Evolutionary conservation across 2,329 filamentous ascomycete species (phyloP), one percentile per base, ranked within the genome.

Genomic region (Chaetomium strumarium): DNA sequence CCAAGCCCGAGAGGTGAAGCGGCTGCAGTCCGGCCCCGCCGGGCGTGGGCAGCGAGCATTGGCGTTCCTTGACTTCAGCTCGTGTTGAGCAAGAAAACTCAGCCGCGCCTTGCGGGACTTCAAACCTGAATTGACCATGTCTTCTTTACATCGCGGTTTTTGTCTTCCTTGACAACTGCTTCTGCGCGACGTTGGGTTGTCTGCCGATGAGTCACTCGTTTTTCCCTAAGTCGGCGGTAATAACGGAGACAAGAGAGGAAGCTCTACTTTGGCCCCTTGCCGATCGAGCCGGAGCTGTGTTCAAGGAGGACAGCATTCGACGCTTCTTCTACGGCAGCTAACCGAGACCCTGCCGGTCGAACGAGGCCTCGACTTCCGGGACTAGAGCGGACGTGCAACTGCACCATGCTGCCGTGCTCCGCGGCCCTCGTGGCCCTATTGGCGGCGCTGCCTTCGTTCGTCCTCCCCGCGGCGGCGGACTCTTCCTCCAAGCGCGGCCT

Each of bases 401-500:
- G 9, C n/a, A 5, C 29, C 45, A 52, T 45, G 41, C 51, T 58
- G 52, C 20, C 57, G 33, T 45, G 41, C 34, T n/a, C 41, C 7
- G 24, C 36, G 12, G 34, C 51, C 34, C 24, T 45, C 14, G 51
- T 46, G 36, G 55, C 48, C 42, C 3, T 55, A 3, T 20, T 58
- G 41, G 48, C 49, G 36, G 48, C 50, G 9, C 19, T 53, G 36
- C 34, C 46, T 16, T 50, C 56, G 37, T 45, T 60, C 13, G 36
- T 56, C 19, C 40, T 58, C 7, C 53, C 58, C 11, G 46, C 64
- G 33, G 60, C 62, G n/a, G 60, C 62, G 5, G 68, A 64, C 3
- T 63, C 72, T 31, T 75, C 77, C 6, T 62, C 73, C 14, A 91
- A 91, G 68, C 85, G 88, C 60, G 88, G 88, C 29, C 83, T 93